Base-by-base conservation (phyloP, 1,139 yeast species). In the Kurtzmaniella quercitrusa region DNA sequence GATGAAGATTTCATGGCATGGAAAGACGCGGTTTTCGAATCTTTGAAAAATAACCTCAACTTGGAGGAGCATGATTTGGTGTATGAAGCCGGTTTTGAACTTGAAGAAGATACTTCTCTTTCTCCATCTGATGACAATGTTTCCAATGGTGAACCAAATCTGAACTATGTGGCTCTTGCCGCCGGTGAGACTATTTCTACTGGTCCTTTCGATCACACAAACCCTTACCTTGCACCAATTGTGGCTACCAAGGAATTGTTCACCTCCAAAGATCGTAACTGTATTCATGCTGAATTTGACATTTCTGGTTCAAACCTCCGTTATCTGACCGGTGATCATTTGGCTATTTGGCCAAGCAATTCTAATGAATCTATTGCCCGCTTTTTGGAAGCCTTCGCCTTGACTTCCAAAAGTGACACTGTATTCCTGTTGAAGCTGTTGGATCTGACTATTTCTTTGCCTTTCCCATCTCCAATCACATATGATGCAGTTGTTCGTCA, bases 261-360 rank as follows among this genome's bases (percentile, higher is more conserved):
- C 69, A 70, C 68, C 45, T 69, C 83, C 2, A 60, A 68, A 16
- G 78, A 73, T 35, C 83, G 98, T 68, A 78, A 80, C 52, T 93
- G 98, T 68, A 80, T 93, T 47, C 98, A 93, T 60, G 80, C 85
- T 44, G 98, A 93, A 62, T 81, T 94, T 54, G 97, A 91, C 56
- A 68, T 89, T 41, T 74, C 88, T 1, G 77, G 68, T 35, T 79
- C 94, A 3, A 85, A 86, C 55, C 70, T 93, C 59, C 82, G 84
- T 57, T 93, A 93, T 63, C 74, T 89, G 41, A 93, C 98, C 9
- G 98, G 98, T 61, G 98, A 93, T 61, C 98, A 93, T 65, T 69
- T 93, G 53, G 98, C 96, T 11, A 71, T 93, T 46, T 87, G 97
- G 95, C 93, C 98, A 34, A 88, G 94, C 35, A 93, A 93, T 63